A percentile compares a stretch with the other conserved stretches of the same genome.
Evolutionary conservation across 2,329 filamentous ascomycete species (phyloP).

Genomic region (Curvularia sp.): DNA sequence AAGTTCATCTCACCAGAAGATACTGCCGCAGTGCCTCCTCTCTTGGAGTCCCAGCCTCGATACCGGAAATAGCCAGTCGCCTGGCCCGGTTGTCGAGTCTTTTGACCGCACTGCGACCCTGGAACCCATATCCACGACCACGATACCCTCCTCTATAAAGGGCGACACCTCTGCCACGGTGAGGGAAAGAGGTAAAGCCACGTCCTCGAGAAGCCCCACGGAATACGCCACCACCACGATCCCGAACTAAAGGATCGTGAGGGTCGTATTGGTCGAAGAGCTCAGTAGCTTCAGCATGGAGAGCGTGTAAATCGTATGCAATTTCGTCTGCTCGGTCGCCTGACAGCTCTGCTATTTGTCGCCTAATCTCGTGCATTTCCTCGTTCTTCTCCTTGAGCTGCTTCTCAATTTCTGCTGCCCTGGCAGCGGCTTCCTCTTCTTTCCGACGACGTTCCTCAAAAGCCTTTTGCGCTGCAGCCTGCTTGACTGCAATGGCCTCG

Average conservation of each 20-base stretch:
- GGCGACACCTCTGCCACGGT: slow-evolving; percentile 20
- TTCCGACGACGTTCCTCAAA: slow-evolving; percentile 71
- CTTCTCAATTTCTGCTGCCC: slow-evolving; percentile 69
- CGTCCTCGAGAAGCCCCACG: slow-evolving; percentile 49
- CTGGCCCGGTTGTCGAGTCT: slow-evolving; percentile 79
- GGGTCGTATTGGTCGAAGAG: slow-evolving; percentile 67
- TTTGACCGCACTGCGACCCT: slow-evolving; percentile 57
- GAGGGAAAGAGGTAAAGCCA: slow-evolving; percentile 37
- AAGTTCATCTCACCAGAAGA: slow-evolving; percentile 57
- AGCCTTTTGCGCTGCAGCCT: slow-evolving; percentile 73
- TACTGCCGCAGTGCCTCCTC: slow-evolving; percentile 76
- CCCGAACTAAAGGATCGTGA: slow-evolving; percentile 24
- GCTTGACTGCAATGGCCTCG: slow-evolving; percentile 71
- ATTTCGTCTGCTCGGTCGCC: slow-evolving; percentile 30
- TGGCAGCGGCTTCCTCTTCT: slow-evolving; percentile 67
- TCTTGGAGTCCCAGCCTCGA: slow-evolving; percentile 66
- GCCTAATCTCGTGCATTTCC: slow-evolving; percentile 68
- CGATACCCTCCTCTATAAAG: slow-evolving; percentile 52
- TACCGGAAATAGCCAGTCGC: slow-evolving; percentile 68
- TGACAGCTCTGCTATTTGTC: slow-evolving; percentile 64
- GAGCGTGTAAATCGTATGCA: slow-evolving; percentile 27
- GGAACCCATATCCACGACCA: slow-evolving; percentile 48
- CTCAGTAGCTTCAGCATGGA: slow-evolving; percentile 62
- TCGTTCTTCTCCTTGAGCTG: slow-evolving; percentile 69
- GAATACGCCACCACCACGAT: slow-evolving; percentile 30